Conservation (phyloP, 2,329 filamentous ascomycete species). For the Hirsutella rhossiliensis region DNA sequence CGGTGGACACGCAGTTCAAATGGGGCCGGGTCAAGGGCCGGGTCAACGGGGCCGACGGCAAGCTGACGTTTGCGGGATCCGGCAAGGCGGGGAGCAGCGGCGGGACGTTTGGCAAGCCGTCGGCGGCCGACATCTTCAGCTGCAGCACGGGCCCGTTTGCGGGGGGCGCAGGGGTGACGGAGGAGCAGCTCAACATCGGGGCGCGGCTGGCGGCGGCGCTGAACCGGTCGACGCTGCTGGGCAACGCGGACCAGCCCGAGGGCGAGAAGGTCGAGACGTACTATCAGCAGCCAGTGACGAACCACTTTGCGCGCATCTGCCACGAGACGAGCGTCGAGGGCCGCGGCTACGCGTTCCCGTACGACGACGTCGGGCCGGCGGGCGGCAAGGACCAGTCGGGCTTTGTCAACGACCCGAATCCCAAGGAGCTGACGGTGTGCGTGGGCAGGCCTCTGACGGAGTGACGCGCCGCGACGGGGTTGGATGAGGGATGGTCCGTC, state of each 20-base stretch:
- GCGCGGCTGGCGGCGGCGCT: slow-evolving; percentile 66
- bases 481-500: no score
- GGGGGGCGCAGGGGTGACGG: slow-evolving; percentile 24
- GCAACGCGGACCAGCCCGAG: slow-evolving; percentile 37
- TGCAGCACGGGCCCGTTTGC: slow-evolving; percentile 47
- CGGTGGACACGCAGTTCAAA: slow-evolving; percentile 39
- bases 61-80: slow-evolving; percentile 24
- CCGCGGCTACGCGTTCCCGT: slow-evolving; percentile 58
- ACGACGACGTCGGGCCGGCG: slow-evolving; percentile 54
- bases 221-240: slow-evolving; percentile 58
- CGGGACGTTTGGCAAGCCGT: slow-evolving; percentile 34
- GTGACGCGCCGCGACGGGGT: no score
- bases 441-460: slow-evolving; percentile 30
- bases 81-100: slow-evolving; percentile 9
- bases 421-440: slow-evolving; percentile 41
- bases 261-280: slow-evolving; percentile 35
- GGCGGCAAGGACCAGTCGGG: slow-evolving; percentile 48
- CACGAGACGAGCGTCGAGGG: slow-evolving; percentile 47
- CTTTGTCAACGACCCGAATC: slow-evolving; percentile 44
- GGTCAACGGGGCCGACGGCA: slow-evolving; percentile 19
- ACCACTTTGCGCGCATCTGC: slow-evolving; percentile 55
- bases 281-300: slow-evolving; percentile 43
- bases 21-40: slow-evolving; percentile 36
- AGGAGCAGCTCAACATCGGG: slow-evolving; percentile 48
- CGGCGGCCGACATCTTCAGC: slow-evolving; percentile 36